Evolutionary conservation across 2,329 filamentous ascomycete species (phyloP).

Genomic region (Didymella glomerata): DNA sequence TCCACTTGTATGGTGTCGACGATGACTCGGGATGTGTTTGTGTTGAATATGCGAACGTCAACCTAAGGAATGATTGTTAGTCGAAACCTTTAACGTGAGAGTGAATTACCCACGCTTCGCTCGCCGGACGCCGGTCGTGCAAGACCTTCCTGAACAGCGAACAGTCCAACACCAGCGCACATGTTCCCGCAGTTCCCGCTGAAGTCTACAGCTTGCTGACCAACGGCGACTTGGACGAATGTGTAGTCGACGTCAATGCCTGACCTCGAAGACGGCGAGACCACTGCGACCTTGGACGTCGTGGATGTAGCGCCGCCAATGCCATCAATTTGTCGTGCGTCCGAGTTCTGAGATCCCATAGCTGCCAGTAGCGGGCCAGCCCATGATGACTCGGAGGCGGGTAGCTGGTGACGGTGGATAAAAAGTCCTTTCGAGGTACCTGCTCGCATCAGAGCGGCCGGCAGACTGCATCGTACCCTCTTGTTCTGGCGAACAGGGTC

Average conservation of each 20-base stretch:
- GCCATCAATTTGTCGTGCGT: constrained; percentile 74
- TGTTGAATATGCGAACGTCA: constrained; percentile 69
- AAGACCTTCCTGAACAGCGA: constrained; percentile 64
- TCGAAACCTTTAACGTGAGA: background rate
- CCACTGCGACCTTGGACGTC: constrained; percentile 73
- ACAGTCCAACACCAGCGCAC: constrained; percentile 71
- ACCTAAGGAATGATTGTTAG: constrained; percentile 22
- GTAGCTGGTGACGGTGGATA: constrained; percentile 60
- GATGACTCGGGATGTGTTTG: constrained; percentile 70
- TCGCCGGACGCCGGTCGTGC: constrained; percentile 47
- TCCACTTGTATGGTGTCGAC: constrained; percentile 62
- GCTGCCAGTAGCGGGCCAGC: constrained; percentile 63
- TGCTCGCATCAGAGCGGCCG: constrained; percentile 52
- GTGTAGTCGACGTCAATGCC: constrained; percentile 71
- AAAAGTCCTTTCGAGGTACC: constrained; percentile 54
- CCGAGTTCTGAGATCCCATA: constrained; percentile 71
- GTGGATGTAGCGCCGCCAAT: constrained; percentile 73
- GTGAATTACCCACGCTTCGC: constrained; percentile 18
- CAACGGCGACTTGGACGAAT: constrained; percentile 73
- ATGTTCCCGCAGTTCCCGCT: constrained; percentile 79
- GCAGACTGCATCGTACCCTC: constrained; percentile 35
- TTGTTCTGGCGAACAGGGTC: constrained; percentile 8
- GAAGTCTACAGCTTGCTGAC: constrained; percentile 68
- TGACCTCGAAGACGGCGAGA: constrained; percentile 59
- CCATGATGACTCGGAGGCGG: constrained; percentile 57